These are phyloP conservation scores for Pythium monospermum DNA, from an alignment of 352 stramenopile genomes.

Conservation along the genomic window DNA sequence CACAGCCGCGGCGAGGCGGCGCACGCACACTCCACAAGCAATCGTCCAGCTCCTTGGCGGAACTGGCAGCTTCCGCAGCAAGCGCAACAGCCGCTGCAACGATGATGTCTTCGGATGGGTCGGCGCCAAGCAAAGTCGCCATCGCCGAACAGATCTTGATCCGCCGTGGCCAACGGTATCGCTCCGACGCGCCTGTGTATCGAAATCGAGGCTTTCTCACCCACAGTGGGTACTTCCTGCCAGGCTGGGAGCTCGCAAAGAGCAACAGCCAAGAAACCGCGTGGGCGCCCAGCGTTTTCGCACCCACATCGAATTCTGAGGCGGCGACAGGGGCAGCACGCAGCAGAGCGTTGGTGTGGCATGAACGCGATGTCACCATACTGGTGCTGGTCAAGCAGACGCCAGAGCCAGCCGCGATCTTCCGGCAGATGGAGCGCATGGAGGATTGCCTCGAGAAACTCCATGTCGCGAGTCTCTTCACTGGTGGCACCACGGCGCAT, in stretches of 20 bases:
- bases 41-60: constrained; percentile 31
- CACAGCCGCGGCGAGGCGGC: constrained; percentile 24
- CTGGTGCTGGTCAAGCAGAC: constrained; percentile 26
- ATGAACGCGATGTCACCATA: constrained; percentile 50
- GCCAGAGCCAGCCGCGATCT: not conserved
- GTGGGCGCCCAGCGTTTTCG: constrained; percentile 41
- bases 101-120: too few relatives aligned
- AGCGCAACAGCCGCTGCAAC: too few relatives aligned
- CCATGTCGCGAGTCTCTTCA: too few relatives aligned
- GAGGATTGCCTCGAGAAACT: constrained; percentile 13
- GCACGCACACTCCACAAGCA: constrained; percentile 52
- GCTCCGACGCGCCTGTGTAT: constrained; percentile 34
- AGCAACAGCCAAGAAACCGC: constrained; percentile 25
- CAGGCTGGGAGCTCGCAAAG: constrained; percentile 29
- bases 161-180: constrained; percentile 9
- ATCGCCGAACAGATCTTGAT: constrained; percentile 2
- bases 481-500: too few relatives aligned
- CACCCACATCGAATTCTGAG: not conserved
- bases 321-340: not conserved
- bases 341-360: constrained; percentile 33
- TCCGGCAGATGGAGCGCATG: constrained; percentile 14
- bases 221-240: constrained; percentile 40
- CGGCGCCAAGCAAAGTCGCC: too few relatives aligned
- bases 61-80: too few relatives aligned
- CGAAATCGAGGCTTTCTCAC: constrained; percentile 51